These are phyloP conservation scores for Brassica hybrid DNA, from an alignment of 441 rosid genomes.

Conservation along the genomic window DNA sequence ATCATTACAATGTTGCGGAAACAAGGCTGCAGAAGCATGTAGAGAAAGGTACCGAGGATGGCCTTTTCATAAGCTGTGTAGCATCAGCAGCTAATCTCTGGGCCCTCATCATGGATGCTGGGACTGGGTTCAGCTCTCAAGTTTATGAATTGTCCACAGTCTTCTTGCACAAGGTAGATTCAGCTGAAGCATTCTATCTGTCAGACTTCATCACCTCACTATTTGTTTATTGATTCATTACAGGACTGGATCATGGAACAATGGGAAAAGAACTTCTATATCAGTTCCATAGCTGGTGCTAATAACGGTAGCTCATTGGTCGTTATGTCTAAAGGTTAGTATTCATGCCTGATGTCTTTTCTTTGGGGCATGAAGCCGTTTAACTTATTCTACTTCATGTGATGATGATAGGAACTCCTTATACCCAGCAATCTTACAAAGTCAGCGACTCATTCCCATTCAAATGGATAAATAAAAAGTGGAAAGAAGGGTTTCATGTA, in stretches of 20 bases:
- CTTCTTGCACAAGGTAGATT: conserved; percentile 83
- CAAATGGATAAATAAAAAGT: conserved; percentile 44
- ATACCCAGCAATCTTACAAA: conserved; percentile 85
- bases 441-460: conserved; percentile 84
- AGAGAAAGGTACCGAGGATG: conserved; percentile 90
- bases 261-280: conserved; percentile 82
- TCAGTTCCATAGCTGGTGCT: conserved; percentile 81
- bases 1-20: conserved; percentile 92
- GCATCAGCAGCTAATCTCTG: conserved; percentile 89
- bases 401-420: conserved; percentile 63
- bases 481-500: conserved; percentile 89
- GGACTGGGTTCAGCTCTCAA: conserved; percentile 85
- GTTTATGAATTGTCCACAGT: conserved; percentile 78
- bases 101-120: conserved; percentile 97
- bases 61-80: conserved; percentile 82
- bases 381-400: conserved; percentile 24
- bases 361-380: neutral
- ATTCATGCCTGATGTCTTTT: neutral
- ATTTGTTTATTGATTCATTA: conserved; percentile 28
- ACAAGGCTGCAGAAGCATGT: conserved; percentile 76
- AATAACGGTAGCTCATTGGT: conserved; percentile 77
- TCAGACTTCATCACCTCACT: conserved; percentile 19
- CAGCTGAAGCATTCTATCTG: conserved; percentile 27
- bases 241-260: conserved; percentile 93
- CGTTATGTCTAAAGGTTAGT: conserved; percentile 79